phyloP scores from a whole-genome alignment of 2,329 filamentous ascomycete species.

The Fusarium acutatum region DNA sequence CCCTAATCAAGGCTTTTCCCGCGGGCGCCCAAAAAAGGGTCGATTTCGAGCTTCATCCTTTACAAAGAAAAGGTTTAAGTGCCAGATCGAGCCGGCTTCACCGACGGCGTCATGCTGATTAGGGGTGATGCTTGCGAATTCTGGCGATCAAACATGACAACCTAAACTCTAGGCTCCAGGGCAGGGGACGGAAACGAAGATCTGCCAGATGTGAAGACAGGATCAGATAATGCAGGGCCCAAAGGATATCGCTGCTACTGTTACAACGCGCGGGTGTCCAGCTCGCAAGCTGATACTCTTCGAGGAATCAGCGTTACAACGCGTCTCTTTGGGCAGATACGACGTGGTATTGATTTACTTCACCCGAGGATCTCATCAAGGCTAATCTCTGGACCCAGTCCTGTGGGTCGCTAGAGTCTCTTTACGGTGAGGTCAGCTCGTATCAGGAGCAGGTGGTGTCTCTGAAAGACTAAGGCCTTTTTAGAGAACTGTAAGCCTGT shows the following conservation, averaged over 20 bases:
- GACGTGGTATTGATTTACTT: constrained; percentile 25
- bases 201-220: constrained; percentile 10
- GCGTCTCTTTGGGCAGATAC: constrained; percentile 1
- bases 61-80: neutral
- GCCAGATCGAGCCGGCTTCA: neutral
- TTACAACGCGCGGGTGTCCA: constrained; percentile 2
- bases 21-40: neutral
- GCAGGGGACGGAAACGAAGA: neutral
- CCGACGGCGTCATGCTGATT: constrained; percentile 1
- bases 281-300: constrained; percentile 24
- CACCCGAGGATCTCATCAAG: constrained; percentile 29
- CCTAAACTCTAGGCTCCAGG: neutral
- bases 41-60: neutral
- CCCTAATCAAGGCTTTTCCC: constrained; percentile 10
- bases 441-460: neutral
- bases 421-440: constrained; percentile 11
- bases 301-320: constrained; percentile 14
- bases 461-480: neutral
- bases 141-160: constrained; percentile 20
- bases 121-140: constrained; percentile 8
- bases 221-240: constrained; percentile 5
- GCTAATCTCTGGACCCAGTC: constrained; percentile 12
- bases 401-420: constrained; percentile 16
- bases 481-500: constrained; percentile 4
- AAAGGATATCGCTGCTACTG: constrained; percentile 1